Conservation (phyloP, 73 alveolate genomes). For the Uronychia binucleata region DNA sequence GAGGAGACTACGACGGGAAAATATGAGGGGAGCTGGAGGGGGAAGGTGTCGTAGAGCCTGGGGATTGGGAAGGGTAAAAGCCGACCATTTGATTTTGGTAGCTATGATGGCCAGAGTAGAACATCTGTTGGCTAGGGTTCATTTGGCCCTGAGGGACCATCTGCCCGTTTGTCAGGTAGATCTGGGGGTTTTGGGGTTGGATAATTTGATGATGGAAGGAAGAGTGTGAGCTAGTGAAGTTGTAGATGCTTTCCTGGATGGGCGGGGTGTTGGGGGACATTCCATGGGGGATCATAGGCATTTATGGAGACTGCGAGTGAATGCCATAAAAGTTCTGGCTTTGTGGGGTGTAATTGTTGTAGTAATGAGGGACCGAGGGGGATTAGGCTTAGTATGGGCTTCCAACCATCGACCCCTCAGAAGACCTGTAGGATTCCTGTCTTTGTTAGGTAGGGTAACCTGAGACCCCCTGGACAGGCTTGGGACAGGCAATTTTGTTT, state of each 20-base stretch:
- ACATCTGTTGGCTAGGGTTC: background rate
- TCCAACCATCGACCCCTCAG: background rate
- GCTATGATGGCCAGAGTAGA: background rate
- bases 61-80: background rate
- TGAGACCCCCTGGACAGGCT: background rate
- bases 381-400: background rate
- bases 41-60: background rate
- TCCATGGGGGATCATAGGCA: background rate
- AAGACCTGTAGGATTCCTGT: background rate
- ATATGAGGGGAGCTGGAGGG: background rate
- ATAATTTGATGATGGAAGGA: background rate
- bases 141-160: background rate
- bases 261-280: background rate
- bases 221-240: background rate
- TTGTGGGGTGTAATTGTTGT: too few species aligned
- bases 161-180: background rate
- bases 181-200: background rate
- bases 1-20: background rate
- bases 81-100: too few species aligned
- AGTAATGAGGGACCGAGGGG: background rate
- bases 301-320: background rate
- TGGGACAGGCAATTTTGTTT: too few species aligned
- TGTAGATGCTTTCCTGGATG: background rate
- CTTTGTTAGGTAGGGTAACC: background rate
- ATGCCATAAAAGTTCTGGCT: background rate